Percentiles rank a stretch among this genome's conserved stretches.
Evolutionary conservation across 352 stramenopile genomes (phyloP).

Genomic region (Lagenidium giganteum): DNA sequence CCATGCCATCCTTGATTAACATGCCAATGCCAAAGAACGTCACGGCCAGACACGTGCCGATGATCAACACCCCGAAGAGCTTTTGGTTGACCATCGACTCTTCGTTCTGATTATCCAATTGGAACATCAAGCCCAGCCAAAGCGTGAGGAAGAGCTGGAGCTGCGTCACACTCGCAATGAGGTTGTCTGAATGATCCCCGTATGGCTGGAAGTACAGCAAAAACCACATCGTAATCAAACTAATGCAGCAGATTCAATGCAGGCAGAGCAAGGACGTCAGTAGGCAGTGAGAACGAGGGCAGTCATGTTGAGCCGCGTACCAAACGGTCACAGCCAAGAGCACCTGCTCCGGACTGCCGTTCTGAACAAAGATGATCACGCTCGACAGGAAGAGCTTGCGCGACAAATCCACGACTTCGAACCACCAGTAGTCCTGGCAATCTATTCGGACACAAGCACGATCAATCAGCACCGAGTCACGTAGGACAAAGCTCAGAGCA

Average conservation of each 20-base stretch:
- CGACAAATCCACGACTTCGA: conserved; percentile 74
- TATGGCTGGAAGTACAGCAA: conserved; percentile 77
- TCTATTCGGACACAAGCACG: conserved; percentile 23
- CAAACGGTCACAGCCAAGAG: conserved; percentile 61
- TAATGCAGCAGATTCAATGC: conserved; percentile 1
- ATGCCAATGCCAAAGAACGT: conserved; percentile 58
- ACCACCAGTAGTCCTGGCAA: conserved; percentile 68
- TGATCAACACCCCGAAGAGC: conserved; percentile 53
- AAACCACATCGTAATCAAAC: conserved; percentile 72
- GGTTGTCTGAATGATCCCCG: conserved; percentile 58
- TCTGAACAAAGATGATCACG: conserved; percentile 71
- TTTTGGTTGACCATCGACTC: conserved; percentile 62
- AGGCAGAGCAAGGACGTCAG: conserved; percentile 1
- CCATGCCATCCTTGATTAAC: conserved; percentile 50
- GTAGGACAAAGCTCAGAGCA: background rate
- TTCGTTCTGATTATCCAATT: conserved; percentile 54
- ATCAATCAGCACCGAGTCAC: conserved; percentile 3
- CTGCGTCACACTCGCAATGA: conserved; percentile 70
- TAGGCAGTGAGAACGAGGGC: no score
- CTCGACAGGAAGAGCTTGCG: conserved; percentile 72
- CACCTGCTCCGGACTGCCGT: conserved; percentile 64
- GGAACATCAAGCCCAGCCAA: conserved; percentile 76
- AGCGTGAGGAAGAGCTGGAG: conserved; percentile 76
- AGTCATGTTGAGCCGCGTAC: no score
- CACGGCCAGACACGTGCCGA: conserved; percentile 53